These are phyloP conservation scores for Solanum sejunctum DNA, from an alignment of 257 asterid species.

Conservation along the genomic window DNA sequence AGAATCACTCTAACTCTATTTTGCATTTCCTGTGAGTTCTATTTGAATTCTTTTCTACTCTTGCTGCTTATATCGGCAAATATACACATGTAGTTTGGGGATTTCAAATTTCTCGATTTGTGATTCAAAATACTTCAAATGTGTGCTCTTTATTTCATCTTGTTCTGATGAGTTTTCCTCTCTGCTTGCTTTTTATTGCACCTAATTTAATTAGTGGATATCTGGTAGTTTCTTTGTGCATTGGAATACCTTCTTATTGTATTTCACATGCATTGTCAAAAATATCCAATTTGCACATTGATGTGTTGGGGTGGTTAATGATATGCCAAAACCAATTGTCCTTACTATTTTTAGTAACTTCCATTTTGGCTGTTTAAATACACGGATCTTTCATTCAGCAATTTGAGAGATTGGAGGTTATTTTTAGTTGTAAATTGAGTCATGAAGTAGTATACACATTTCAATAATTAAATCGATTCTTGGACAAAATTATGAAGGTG, in stretches of 20 bases:
- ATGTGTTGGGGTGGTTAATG: background rate
- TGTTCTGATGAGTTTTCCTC: background rate
- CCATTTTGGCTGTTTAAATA: too few species aligned
- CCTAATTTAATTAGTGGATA: background rate
- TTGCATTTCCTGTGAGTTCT: background rate
- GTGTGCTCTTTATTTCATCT: background rate
- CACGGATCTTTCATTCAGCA: too few species aligned
- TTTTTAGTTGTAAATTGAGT: too few species aligned
- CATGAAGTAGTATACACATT: too few species aligned
- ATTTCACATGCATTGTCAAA: background rate
- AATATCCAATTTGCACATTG: background rate
- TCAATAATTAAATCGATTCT: too few species aligned
- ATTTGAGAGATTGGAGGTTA: too few species aligned
- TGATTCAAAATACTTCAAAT: background rate
- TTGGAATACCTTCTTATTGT: background rate
- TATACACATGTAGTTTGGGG: too few species aligned
- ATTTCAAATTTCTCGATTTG: background rate
- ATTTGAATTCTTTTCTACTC: too few species aligned
- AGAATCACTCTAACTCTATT: constrained; percentile 28
- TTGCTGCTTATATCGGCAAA: too few species aligned
- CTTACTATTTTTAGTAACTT: too few species aligned
- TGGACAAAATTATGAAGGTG: too few species aligned
- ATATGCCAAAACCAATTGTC: too few species aligned
- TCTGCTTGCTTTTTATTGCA: background rate
- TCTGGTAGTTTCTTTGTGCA: background rate